These are phyloP conservation scores for Croton laevigatus DNA, from an alignment of 441 rosid species.

Conservation along the genomic window DNA sequence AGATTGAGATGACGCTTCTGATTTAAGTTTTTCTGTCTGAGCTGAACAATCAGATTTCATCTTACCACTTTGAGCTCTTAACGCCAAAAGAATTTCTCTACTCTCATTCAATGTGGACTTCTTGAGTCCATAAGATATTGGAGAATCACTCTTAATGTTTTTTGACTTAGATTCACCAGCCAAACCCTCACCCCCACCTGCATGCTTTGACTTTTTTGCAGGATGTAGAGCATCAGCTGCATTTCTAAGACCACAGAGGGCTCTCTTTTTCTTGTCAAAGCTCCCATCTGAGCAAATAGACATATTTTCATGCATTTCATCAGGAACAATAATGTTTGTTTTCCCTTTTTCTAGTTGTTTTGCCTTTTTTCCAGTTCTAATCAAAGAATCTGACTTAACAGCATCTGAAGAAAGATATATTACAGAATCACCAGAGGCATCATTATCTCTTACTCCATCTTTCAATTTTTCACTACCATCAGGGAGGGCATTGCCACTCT, in stretches of 20 bases:
- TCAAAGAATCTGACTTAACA: constrained; percentile 26
- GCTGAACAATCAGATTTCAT: constrained; percentile 21
- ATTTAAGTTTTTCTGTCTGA: constrained; percentile 24
- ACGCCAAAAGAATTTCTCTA: constrained; percentile 41
- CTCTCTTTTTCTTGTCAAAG: constrained; percentile 41
- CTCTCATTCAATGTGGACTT: constrained; percentile 31
- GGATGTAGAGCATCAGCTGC: constrained; percentile 40
- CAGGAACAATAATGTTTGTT: constrained; percentile 37
- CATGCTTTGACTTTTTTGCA: constrained; percentile 52
- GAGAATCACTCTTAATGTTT: constrained; percentile 31
- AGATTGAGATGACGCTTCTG: constrained; percentile 27
- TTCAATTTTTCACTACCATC: constrained; percentile 40
- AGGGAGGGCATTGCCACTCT: constrained; percentile 27
- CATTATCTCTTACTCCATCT: constrained; percentile 35
- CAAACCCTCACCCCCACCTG: constrained; percentile 36
- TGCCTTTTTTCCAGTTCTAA: constrained; percentile 34
- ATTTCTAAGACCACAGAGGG: constrained; percentile 39
- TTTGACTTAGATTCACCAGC: constrained; percentile 28
- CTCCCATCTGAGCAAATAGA: constrained; percentile 33
- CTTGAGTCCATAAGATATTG: constrained; percentile 31
- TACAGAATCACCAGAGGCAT: constrained; percentile 24
- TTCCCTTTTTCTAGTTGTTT: constrained; percentile 35
- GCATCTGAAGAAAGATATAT: constrained; percentile 26
- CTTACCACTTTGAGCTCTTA: constrained; percentile 36
- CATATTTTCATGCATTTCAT: constrained; percentile 27